Percentiles rank a stretch among this genome's conserved stretches.
Conservation (phyloP, 495 filamentous ascomycete species). For the Penicillium psychrofluorescens region DNA sequence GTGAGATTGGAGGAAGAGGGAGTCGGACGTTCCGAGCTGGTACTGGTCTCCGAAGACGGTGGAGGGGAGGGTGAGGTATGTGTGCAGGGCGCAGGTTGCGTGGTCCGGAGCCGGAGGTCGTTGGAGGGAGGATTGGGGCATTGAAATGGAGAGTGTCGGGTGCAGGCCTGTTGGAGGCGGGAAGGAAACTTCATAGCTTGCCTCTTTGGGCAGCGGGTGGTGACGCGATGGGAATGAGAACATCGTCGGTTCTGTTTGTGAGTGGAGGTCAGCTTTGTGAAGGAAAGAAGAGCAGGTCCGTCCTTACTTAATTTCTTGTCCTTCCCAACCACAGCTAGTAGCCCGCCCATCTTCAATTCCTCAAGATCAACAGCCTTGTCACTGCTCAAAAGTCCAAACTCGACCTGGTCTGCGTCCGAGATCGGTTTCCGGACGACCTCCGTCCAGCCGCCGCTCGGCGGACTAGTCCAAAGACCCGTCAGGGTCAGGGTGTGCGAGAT, state of each 20-base stretch:
- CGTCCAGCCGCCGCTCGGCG: constrained; percentile 40
- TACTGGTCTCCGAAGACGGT: constrained; percentile 82
- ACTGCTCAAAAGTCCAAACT: constrained; percentile 73
- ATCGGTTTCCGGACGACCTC: constrained; percentile 34
- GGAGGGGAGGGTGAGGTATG: constrained; percentile 83
- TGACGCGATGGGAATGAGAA: constrained; percentile 92
- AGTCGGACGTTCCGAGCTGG: constrained; percentile 59
- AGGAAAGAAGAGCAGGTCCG: constrained; percentile 4
- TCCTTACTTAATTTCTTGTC: constrained; percentile 58
- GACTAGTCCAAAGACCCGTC: constrained; percentile 52
- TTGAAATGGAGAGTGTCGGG: constrained; percentile 63
- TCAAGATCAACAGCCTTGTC: constrained; percentile 59
- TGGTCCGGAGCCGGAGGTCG: constrained; percentile 25
- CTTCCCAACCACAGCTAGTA: constrained; percentile 71
- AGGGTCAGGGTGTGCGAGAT: constrained; percentile 57
- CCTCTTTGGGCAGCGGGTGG: constrained; percentile 44
- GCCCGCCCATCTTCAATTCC: constrained; percentile 71
- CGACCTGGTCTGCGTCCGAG: constrained; percentile 44
- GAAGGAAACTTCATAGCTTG: constrained; percentile 47
- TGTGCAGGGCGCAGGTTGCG: constrained; percentile 63
- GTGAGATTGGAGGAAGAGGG: constrained; percentile 66
- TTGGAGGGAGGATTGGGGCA: constrained; percentile 25
- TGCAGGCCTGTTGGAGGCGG: constrained; percentile 74
- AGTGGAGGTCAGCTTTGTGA: constrained; percentile 1
- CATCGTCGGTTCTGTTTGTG: constrained; percentile 53